Percentiles rank a stretch among this genome's conserved stretches.
Evolutionary conservation across 805 yeast genomes (phyloP).

Genomic region (Aciculoconidium aculeatum): DNA sequence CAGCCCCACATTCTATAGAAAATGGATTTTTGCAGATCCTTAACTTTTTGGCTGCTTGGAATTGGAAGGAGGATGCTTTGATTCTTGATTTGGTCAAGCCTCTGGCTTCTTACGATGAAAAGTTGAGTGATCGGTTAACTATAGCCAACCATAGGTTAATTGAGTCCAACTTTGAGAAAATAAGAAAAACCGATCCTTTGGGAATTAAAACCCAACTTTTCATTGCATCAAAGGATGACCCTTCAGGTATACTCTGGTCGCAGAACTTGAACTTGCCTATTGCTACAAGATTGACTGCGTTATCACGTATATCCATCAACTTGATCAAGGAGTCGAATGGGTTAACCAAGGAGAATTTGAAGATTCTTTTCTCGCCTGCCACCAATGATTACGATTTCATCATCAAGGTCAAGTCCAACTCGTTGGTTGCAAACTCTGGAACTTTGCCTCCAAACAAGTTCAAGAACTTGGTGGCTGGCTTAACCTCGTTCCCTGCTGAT

Average conservation of each 20-base stretch:
- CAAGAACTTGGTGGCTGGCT: slow-evolving; percentile 51
- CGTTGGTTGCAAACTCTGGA: slow-evolving; percentile 48
- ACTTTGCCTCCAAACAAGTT: slow-evolving; percentile 47
- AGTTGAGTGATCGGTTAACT: slow-evolving; percentile 56
- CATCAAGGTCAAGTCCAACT: slow-evolving; percentile 45
- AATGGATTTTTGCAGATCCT: slow-evolving; percentile 77
- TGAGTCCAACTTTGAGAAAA: slow-evolving; percentile 55
- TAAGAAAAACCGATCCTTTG: slow-evolving; percentile 76
- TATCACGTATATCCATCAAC: slow-evolving; percentile 68
- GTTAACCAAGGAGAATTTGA: slow-evolving; percentile 32
- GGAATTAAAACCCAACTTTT: slow-evolving; percentile 75
- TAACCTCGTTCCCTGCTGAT: slow-evolving; percentile 40
- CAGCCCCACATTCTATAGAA: slow-evolving; percentile 70
- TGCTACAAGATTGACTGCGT: slow-evolving; percentile 81
- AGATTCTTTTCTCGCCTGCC: slow-evolving; percentile 72
- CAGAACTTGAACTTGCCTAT: slow-evolving; percentile 60
- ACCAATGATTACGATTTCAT: slow-evolving; percentile 80
- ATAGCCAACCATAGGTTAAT: slow-evolving; percentile 57
- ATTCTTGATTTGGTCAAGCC: slow-evolving; percentile 67
- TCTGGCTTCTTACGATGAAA: slow-evolving; percentile 29
- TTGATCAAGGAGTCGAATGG: slow-evolving; percentile 44
- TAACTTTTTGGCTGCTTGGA: slow-evolving; percentile 74
- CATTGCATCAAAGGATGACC: slow-evolving; percentile 77
- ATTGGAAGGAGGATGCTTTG: slow-evolving; percentile 87
- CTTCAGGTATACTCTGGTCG: slow-evolving; percentile 84